These are phyloP conservation scores for Apiotrichum mycotoxinovorans DNA, from an alignment of 1,284 basidiomycete species.

Conservation along the genomic window DNA sequence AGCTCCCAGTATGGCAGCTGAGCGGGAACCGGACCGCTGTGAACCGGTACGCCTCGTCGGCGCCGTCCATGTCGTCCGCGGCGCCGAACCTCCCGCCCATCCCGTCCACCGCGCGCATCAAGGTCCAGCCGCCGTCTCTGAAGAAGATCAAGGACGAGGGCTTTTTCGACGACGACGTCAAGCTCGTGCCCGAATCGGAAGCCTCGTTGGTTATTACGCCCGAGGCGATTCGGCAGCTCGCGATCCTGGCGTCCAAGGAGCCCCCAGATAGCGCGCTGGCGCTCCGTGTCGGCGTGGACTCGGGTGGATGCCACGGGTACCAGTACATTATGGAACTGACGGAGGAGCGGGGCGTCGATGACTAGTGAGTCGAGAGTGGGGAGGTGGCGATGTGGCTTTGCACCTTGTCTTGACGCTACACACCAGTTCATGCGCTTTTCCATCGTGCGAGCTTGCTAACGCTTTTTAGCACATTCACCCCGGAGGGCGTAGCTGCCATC, in stretches of 20 bases:
- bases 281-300: conserved; percentile 55
- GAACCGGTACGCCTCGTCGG: conserved; percentile 5
- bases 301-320: conserved; percentile 59
- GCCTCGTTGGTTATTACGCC: conserved; percentile 41
- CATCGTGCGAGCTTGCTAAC: too few relatives aligned
- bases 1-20: not conserved
- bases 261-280: conserved; percentile 45
- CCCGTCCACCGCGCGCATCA: conserved; percentile 9
- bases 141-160: conserved; percentile 45
- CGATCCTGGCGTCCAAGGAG: conserved; percentile 47
- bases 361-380: conserved; percentile 51
- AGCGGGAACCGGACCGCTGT: too few relatives aligned
- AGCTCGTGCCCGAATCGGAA: conserved; percentile 35
- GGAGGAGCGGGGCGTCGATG: conserved; percentile 51
- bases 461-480: conserved; percentile 35
- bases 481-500: conserved; percentile 39
- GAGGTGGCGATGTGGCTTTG: too few relatives aligned
- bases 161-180: conserved; percentile 43
- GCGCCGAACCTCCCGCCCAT: conserved; percentile 8
- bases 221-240: conserved; percentile 46
- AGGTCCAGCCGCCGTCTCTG: conserved; percentile 36
- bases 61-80: not conserved
- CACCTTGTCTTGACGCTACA: too few relatives aligned
- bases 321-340: conserved; percentile 58
- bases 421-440: too few relatives aligned